Evolutionary conservation across 768 basidiomycete species (phyloP).

Genomic region (Calvatia gigantea): DNA sequence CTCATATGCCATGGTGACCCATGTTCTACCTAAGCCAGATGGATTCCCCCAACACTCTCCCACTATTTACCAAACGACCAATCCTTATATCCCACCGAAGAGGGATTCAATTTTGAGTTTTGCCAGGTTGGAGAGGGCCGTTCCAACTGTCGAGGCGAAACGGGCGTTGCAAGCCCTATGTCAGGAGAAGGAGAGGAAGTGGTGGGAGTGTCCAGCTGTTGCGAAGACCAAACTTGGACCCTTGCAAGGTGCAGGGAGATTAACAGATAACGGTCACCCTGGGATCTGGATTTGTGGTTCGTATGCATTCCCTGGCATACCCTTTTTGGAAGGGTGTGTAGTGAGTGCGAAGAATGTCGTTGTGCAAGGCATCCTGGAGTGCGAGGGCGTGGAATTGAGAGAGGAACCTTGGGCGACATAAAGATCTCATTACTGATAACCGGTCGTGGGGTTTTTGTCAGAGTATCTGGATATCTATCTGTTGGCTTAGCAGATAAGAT

Average conservation of each 20-base stretch:
- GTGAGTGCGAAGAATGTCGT: slow-evolving; percentile 62
- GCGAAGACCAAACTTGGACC: slow-evolving; percentile 37
- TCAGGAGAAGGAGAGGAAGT: slow-evolving; percentile 28
- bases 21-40: slow-evolving; percentile 42
- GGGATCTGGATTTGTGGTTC: slow-evolving; percentile 73
- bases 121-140: slow-evolving; percentile 60
- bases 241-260: slow-evolving; percentile 48
- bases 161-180: slow-evolving; percentile 46
- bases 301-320: slow-evolving; percentile 70
- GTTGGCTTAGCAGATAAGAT: no score
- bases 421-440: not conserved
- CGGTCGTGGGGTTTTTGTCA: not conserved
- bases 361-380: slow-evolving; percentile 36
- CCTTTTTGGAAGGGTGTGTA: slow-evolving; percentile 78
- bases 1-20: slow-evolving; percentile 70
- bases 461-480: no score
- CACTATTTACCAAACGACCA: slow-evolving; percentile 67
- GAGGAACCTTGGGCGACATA: slow-evolving; percentile 20
- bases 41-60: slow-evolving; percentile 29
- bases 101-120: slow-evolving; percentile 49
- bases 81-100: slow-evolving; percentile 56
- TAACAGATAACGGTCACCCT: slow-evolving; percentile 27
- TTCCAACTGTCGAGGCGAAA: slow-evolving; percentile 50
- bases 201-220: slow-evolving; percentile 43
- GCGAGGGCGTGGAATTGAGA: slow-evolving; percentile 28